These are phyloP conservation scores for Mycena metata DNA, from an alignment of 768 basidiomycete genomes.

Conservation along the genomic window DNA sequence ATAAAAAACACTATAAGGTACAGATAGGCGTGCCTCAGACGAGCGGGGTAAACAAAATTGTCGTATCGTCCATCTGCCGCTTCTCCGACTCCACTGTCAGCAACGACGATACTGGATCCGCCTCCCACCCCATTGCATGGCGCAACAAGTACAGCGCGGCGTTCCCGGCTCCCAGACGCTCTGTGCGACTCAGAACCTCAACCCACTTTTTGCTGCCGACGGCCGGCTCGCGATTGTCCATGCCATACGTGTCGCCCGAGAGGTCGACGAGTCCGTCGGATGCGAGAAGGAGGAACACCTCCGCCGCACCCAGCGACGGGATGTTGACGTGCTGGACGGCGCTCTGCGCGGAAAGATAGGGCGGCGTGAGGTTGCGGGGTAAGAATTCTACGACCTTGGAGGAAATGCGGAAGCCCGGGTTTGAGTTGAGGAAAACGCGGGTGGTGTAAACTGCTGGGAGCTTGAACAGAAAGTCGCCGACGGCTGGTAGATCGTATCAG, in stretches of 20 bases:
- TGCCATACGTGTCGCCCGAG: conserved; percentile 49
- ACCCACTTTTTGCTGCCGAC: conserved; percentile 52
- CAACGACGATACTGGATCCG: conserved; percentile 58
- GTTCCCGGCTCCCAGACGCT: conserved; percentile 35
- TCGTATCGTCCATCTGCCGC: conserved; percentile 73
- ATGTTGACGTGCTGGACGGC: conserved; percentile 59
- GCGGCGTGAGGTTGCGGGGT: conserved; percentile 63
- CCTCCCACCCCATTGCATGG: conserved; percentile 59
- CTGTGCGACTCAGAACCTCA: conserved; percentile 44
- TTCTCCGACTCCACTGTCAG: conserved; percentile 62
- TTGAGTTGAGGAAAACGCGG: conserved; percentile 59
- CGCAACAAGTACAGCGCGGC: conserved; percentile 59
- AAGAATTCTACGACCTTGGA: conserved; percentile 57
- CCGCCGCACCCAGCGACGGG: conserved; percentile 36
- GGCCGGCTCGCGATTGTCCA: conserved; percentile 46
- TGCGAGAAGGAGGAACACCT: conserved; percentile 60
- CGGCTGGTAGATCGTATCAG: conserved; percentile 48
- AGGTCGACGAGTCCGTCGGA: conserved; percentile 67
- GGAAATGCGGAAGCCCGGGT: conserved; percentile 53
- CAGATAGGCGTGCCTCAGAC: too few relatives aligned
- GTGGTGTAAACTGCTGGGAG: conserved; percentile 62
- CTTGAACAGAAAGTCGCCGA: conserved; percentile 70
- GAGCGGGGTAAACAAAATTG: conserved; percentile 58
- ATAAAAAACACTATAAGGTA: too few relatives aligned
- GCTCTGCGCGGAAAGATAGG: conserved; percentile 62